These are phyloP conservation scores for Teunomyces lycoperdinae DNA, from an alignment of 805 yeast genomes.

Conservation along the genomic window DNA sequence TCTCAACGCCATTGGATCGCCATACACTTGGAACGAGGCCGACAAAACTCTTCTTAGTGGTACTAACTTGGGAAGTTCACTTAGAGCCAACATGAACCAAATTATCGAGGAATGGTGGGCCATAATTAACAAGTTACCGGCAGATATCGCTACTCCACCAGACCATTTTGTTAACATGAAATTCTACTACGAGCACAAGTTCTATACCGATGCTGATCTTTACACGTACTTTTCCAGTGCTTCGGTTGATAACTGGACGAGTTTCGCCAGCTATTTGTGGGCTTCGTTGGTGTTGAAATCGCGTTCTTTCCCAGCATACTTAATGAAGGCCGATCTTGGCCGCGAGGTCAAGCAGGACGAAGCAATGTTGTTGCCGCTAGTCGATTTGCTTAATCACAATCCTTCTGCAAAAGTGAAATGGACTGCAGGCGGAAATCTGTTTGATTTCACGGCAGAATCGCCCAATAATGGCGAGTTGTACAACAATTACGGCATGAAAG, in stretches of 20 bases:
- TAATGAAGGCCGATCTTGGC: constrained; percentile 35
- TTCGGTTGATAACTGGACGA: constrained; percentile 49
- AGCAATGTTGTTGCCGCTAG: constrained; percentile 73
- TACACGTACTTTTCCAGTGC: constrained; percentile 22
- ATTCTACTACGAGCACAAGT: constrained; percentile 42
- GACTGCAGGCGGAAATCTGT: constrained; percentile 32
- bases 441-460: constrained; percentile 43
- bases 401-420: constrained; percentile 63
- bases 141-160: constrained; percentile 26
- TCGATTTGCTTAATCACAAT: constrained; percentile 77
- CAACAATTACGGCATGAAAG: constrained; percentile 86
- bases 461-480: constrained; percentile 45
- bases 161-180: constrained; percentile 40
- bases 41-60: constrained; percentile 57
- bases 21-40: constrained; percentile 60
- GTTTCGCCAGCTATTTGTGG: constrained; percentile 74
- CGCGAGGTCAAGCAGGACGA: constrained; percentile 32
- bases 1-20: constrained; percentile 48
- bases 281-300: constrained; percentile 66
- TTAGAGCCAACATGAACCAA: constrained; percentile 43
- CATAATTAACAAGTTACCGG: constrained; percentile 29
- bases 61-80: constrained; percentile 63
- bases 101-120: constrained; percentile 64
- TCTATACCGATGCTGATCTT: constrained; percentile 35
- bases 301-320: constrained; percentile 74